Conservation (phyloP, 768 basidiomycete genomes). For the Leccinum truebloodii region DNA sequence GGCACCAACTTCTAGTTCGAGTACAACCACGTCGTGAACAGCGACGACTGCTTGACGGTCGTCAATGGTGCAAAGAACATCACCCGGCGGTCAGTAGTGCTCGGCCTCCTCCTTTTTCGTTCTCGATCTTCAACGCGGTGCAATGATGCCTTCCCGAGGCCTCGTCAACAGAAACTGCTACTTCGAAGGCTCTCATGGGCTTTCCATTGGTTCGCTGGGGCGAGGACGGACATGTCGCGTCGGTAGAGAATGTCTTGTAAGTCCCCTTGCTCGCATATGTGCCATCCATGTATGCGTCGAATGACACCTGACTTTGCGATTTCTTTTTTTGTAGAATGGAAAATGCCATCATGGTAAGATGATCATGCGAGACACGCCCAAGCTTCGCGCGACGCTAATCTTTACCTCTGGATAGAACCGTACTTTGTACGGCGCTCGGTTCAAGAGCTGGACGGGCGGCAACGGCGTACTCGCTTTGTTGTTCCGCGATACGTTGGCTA, state of each 20-base stretch:
- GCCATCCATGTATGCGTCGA: conserved; percentile 25
- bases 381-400: background rate
- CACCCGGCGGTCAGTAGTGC: conserved; percentile 39
- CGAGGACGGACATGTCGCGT: conserved; percentile 43
- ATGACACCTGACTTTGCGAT: background rate
- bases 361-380: background rate
- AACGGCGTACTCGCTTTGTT: conserved; percentile 40
- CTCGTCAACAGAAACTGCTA: conserved; percentile 42
- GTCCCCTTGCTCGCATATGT: conserved; percentile 35
- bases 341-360: background rate
- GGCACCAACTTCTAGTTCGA: conserved; percentile 1
- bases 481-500: background rate
- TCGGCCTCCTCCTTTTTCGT: background rate
- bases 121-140: background rate
- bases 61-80: conserved; percentile 58
- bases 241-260: conserved; percentile 59
- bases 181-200: conserved; percentile 60
- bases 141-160: background rate
- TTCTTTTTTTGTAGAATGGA: background rate
- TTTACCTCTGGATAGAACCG: conserved; percentile 39
- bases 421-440: conserved; percentile 58
- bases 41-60: conserved; percentile 64
- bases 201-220: conserved; percentile 55
- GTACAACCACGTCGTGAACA: conserved; percentile 53
- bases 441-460: conserved; percentile 69